Conservation (phyloP, 768 basidiomycete genomes). For the Boletus subparvulus region DNA sequence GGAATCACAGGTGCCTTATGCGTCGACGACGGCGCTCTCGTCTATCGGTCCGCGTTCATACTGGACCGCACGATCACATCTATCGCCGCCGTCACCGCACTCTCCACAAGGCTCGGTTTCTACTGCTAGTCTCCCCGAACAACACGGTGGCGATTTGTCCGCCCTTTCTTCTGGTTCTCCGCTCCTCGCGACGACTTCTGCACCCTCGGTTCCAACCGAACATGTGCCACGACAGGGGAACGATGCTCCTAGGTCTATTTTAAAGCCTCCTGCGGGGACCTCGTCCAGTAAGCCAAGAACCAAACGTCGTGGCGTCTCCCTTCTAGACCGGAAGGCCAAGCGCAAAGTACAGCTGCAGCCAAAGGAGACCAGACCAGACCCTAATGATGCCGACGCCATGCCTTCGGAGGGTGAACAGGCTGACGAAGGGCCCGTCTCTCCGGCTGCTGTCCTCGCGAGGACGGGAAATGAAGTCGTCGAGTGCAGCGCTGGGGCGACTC, state of each 20-base stretch:
- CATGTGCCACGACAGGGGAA: conserved; percentile 4
- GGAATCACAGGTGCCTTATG: conserved; percentile 5
- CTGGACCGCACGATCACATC: conserved; percentile 21
- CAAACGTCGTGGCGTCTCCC: conserved; percentile 12
- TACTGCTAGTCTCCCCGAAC: conserved; percentile 13
- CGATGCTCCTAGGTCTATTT: conserved; percentile 22
- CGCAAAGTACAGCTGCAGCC: conserved; percentile 6
- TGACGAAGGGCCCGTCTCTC: conserved; percentile 47
- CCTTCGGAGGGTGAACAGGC: conserved; percentile 2
- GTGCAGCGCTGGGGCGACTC: conserved; percentile 65
- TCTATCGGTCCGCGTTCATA: conserved; percentile 23
- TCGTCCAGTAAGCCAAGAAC: conserved; percentile 5
- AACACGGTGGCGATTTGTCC: conserved; percentile 5
- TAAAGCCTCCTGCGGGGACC: conserved; percentile 18
- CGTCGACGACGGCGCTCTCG: conserved; percentile 22
- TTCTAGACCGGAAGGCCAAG: conserved; percentile 12
- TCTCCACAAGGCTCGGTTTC: conserved; percentile 14
- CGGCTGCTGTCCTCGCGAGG: conserved; percentile 65
- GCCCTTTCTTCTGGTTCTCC: conserved; percentile 26
- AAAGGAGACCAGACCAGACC: conserved; percentile 24
- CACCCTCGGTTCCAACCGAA: conserved; percentile 9
- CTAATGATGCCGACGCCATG: conserved; percentile 18
- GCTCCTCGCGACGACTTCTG: conserved; percentile 17
- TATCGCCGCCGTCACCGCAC: conserved; percentile 13
- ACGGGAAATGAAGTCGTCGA: conserved; percentile 52